Evolutionary conservation across 2,329 filamentous ascomycete genomes (phyloP).

Genomic region (Fusarium sp.): DNA sequence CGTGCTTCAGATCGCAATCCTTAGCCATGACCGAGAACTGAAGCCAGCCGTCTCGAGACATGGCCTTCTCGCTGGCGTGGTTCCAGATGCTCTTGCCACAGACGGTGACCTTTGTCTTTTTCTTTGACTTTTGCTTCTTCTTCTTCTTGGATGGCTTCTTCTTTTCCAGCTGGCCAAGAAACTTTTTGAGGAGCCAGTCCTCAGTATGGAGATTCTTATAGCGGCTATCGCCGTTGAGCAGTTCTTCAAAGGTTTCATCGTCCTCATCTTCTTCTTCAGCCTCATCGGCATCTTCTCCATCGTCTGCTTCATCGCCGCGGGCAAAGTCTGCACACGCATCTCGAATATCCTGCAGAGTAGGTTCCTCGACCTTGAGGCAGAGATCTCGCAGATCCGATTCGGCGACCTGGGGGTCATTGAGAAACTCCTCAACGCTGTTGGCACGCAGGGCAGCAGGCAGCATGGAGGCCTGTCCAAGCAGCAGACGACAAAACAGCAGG

Average conservation of each 20-base stretch:
- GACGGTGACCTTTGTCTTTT: conserved; percentile 39
- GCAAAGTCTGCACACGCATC: conserved; percentile 48
- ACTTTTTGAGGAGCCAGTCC: conserved; percentile 35
- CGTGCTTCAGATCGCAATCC: conserved; percentile 44
- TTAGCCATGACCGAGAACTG: conserved; percentile 48
- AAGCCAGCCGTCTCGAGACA: conserved; percentile 48
- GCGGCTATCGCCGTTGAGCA: conserved; percentile 22
- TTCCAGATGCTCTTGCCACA: conserved; percentile 47
- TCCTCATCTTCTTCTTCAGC: conserved; percentile 26
- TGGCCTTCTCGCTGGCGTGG: conserved; percentile 45
- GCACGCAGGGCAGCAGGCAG: conserved; percentile 43
- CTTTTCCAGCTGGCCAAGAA: conserved; percentile 5
- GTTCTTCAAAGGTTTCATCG: conserved; percentile 35
- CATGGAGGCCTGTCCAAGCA: conserved; percentile 43
- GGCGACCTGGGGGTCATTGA: conserved; percentile 39
- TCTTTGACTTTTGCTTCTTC: conserved; percentile 10
- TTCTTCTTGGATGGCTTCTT: conserved; percentile 8
- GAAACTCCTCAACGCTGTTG: conserved; percentile 41
- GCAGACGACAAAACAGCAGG: conserved; percentile 43
- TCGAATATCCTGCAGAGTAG: conserved; percentile 44
- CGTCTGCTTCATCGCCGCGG: conserved; percentile 36
- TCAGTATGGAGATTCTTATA: conserved; percentile 40
- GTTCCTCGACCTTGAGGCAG: conserved; percentile 44
- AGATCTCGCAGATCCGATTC: conserved; percentile 45
- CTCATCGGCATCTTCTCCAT: not conserved